A percentile compares a stretch with the other conserved stretches of the same genome.
Conservation (phyloP, 2,329 filamentous ascomycete species). For the Arthrobotrys iridis region DNA sequence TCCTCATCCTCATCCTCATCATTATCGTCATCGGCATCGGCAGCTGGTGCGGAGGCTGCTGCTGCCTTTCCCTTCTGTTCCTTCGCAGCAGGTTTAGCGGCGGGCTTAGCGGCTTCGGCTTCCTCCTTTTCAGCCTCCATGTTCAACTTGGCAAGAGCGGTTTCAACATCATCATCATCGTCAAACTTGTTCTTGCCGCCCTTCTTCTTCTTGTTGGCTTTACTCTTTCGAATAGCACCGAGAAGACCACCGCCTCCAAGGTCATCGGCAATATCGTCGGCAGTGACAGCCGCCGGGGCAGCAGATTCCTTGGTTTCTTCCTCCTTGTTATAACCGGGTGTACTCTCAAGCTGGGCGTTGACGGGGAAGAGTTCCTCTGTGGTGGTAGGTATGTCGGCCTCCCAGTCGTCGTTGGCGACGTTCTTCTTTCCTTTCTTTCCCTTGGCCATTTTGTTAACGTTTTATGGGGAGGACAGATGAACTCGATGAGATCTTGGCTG, state of each 20-base stretch:
- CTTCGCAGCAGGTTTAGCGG: constrained; percentile 68
- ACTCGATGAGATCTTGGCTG: no score
- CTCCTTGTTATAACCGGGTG: constrained; percentile 65
- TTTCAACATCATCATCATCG: constrained; percentile 55
- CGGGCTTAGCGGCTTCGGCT: constrained; percentile 61
- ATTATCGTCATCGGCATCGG: constrained; percentile 62
- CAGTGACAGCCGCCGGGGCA: constrained; percentile 69
- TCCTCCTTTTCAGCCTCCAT: constrained; percentile 62
- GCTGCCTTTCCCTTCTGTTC: constrained; percentile 64
- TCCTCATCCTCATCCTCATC: constrained; percentile 67
- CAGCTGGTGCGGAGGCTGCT: constrained; percentile 59
- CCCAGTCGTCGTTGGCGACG: constrained; percentile 57
- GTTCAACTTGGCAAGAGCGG: constrained; percentile 46
- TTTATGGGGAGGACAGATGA: background rate
- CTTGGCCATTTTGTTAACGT: constrained; percentile 49
- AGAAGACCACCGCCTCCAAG: constrained; percentile 74
- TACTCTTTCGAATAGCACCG: constrained; percentile 82
- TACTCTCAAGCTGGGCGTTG: constrained; percentile 54
- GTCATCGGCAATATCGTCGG: constrained; percentile 68
- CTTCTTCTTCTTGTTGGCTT: constrained; percentile 91
- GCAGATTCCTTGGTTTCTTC: constrained; percentile 89
- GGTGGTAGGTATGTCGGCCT: constrained; percentile 53
- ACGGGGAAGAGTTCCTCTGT: constrained; percentile 51
- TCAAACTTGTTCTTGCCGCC: constrained; percentile 59
- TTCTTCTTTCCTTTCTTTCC: constrained; percentile 57